Conservation (phyloP, 1,284 basidiomycete genomes). For the Rhodotorula sp. region DNA sequence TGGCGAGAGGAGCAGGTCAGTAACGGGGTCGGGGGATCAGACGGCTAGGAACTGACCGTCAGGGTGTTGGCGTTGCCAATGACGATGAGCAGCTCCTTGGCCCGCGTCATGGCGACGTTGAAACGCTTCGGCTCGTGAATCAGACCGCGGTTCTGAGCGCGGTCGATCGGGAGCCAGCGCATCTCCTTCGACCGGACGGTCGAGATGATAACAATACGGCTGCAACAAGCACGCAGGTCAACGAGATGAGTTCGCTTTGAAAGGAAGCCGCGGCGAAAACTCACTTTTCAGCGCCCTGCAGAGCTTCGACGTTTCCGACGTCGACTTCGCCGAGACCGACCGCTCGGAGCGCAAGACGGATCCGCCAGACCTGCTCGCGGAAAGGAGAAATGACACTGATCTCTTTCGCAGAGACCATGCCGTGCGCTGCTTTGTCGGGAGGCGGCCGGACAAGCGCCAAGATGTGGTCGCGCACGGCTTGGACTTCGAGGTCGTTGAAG, state of each 20-base stretch:
- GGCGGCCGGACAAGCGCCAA: conserved; percentile 35
- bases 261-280: not conserved
- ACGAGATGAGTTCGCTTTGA: rapidly evolving
- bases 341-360: conserved; percentile 48
- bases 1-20: too few species aligned
- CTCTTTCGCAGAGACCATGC: conserved; percentile 41
- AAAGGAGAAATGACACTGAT: conserved; percentile 51
- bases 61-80: conserved; percentile 48
- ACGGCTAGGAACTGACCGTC: conserved; percentile 6
- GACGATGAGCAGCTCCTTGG: conserved; percentile 51
- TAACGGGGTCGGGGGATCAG: not conserved
- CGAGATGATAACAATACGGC: conserved; percentile 48
- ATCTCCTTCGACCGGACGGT: conserved; percentile 46
- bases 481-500: conserved; percentile 46
- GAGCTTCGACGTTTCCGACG: conserved; percentile 50
- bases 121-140: conserved; percentile 50
- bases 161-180: conserved; percentile 48
- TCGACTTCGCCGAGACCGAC: conserved; percentile 46
- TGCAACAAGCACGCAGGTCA: not conserved
- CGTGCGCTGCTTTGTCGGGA: conserved; percentile 7
- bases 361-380: conserved; percentile 52
- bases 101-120: conserved; percentile 53
- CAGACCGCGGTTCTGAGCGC: conserved; percentile 47
- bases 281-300: conserved; percentile 45
- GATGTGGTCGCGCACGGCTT: conserved; percentile 41